Evolutionary conservation across 1,284 basidiomycete genomes (phyloP).

Genomic region (Leucoagaricus sp.): DNA sequence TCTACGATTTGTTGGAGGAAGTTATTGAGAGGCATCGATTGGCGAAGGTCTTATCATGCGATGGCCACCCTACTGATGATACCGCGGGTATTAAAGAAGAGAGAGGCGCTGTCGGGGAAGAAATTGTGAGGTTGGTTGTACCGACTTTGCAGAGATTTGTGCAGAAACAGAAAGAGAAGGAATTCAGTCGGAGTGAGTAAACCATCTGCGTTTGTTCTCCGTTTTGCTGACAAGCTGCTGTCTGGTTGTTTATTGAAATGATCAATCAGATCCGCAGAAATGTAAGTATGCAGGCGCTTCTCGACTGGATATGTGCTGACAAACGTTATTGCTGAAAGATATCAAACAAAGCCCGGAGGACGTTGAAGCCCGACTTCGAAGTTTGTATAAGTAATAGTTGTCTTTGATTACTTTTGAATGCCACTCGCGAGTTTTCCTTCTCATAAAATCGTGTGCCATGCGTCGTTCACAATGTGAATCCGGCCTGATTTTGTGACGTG

Average conservation of each 20-base stretch:
- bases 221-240: neutral
- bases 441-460: too few relatives aligned
- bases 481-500: too few relatives aligned
- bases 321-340: slow-evolving; percentile 46
- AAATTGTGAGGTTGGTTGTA: slow-evolving; percentile 73
- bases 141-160: slow-evolving; percentile 72
- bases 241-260: slow-evolving; percentile 12
- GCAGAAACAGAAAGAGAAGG: slow-evolving; percentile 73
- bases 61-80: too few relatives aligned
- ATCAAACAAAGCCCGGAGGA: slow-evolving; percentile 78
- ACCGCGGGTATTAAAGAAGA: too few relatives aligned
- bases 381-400: slow-evolving; percentile 46
- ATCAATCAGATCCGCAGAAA: slow-evolving; percentile 69
- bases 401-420: neutral
- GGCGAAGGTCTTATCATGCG: slow-evolving; percentile 64
- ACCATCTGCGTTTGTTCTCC: slow-evolving; percentile 7
- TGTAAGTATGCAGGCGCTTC: too few relatives aligned
- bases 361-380: slow-evolving; percentile 69
- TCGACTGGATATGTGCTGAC: too few relatives aligned
- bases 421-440: too few relatives aligned
- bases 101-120: slow-evolving; percentile 50
- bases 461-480: too few relatives aligned
- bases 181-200: slow-evolving; percentile 83
- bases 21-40: slow-evolving; percentile 70
- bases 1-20: slow-evolving; percentile 78